These are phyloP conservation scores for Choanephora cucurbitarum DNA, from an alignment of 371 early-diverging fungal species.

Conservation along the genomic window DNA sequence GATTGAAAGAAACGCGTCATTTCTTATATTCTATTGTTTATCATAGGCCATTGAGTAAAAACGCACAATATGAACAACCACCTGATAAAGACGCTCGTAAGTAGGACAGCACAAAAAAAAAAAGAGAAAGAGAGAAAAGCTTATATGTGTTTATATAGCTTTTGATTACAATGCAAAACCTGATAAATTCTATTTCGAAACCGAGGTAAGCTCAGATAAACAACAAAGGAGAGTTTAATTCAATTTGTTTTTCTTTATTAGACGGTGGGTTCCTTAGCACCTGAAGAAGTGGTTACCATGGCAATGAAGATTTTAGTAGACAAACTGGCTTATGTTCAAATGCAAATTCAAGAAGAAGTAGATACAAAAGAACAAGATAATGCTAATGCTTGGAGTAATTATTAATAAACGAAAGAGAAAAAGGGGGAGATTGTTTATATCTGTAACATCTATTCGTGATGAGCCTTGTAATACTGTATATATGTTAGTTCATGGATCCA, in stretches of 20 bases:
- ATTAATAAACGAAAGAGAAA: slow-evolving; percentile 14
- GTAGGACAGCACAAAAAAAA: no score
- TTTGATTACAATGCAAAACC: slow-evolving; percentile 90
- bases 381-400: slow-evolving; percentile 29
- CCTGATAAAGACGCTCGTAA: slow-evolving; percentile 64
- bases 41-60: slow-evolving; percentile 71
- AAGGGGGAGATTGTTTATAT: background rate
- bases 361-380: slow-evolving; percentile 47
- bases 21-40: background rate
- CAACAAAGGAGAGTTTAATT: background rate
- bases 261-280: slow-evolving; percentile 87
- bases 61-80: slow-evolving; percentile 71
- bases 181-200: slow-evolving; percentile 84
- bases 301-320: slow-evolving; percentile 83
- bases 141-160: slow-evolving; percentile 50
- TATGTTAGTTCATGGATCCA: no score
- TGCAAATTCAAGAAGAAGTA: slow-evolving; percentile 72
- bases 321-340: slow-evolving; percentile 79
- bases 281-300: slow-evolving; percentile 82
- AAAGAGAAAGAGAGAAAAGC: no score
- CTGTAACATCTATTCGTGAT: slow-evolving; percentile 1
- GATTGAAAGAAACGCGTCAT: no score
- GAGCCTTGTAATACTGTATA: slow-evolving; percentile 23
- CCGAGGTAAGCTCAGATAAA: slow-evolving; percentile 64
- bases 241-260: no score